Percentiles rank a stretch among this genome's conserved stretches.
phyloP scores from a whole-genome alignment of 169 alveolate species.

The Babesia ovata region DNA sequence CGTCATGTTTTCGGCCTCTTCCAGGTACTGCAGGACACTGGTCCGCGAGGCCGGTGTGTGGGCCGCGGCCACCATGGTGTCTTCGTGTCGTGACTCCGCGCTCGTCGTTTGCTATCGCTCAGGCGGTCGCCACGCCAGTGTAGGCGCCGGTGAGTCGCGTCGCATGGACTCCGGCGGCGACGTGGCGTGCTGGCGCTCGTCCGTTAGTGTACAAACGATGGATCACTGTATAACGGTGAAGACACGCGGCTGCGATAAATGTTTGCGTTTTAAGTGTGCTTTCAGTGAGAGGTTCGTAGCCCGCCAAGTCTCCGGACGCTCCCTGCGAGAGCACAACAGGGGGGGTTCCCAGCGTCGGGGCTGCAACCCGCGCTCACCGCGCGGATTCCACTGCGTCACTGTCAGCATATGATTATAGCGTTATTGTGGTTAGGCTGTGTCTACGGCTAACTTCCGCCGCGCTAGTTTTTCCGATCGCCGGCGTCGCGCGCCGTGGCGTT shows the following conservation, averaged over 20 bases:
- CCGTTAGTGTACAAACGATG: too few relatives aligned
- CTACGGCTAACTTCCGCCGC: background rate
- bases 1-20: constrained; percentile 32
- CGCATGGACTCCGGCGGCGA: background rate
- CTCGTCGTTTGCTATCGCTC: background rate
- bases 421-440: too few relatives aligned
- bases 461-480: background rate
- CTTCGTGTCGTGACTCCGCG: background rate
- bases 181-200: too few relatives aligned
- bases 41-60: constrained; percentile 13
- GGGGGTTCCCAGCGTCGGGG: constrained; percentile 9
- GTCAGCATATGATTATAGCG: too few relatives aligned
- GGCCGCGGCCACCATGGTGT: constrained; percentile 8
- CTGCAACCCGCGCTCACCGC: background rate
- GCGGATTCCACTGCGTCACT: background rate
- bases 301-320: too few relatives aligned
- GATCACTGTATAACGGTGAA: too few relatives aligned
- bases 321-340: constrained; percentile 28
- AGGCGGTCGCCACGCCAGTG: background rate
- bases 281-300: background rate
- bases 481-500: constrained; percentile 6
- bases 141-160: background rate
- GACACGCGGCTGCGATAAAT: too few relatives aligned
- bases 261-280: background rate
- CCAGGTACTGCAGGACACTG: constrained; percentile 2